These are phyloP conservation scores for Oxyria digyna DNA, from an alignment of 148 eudicot species.

Conservation along the genomic window DNA sequence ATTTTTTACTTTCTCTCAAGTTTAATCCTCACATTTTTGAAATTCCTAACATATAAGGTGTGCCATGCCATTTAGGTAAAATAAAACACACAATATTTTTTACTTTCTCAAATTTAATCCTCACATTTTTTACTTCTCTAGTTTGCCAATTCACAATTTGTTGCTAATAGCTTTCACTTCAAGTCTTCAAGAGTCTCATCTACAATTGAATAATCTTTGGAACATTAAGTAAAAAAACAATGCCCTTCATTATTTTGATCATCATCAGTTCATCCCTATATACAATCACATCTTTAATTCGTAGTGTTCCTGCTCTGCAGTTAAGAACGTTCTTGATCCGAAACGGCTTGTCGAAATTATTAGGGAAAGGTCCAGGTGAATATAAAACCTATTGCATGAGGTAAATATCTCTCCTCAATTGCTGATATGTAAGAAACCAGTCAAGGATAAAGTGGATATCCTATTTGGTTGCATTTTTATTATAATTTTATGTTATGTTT, in stretches of 20 bases:
- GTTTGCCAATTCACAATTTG: too few species aligned
- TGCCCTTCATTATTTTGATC: background rate
- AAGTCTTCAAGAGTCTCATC: too few species aligned
- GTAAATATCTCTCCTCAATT: conserved; percentile 12
- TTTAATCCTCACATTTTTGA: too few species aligned
- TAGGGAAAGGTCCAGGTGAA: conserved; percentile 70
- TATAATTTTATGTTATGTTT: too few species aligned
- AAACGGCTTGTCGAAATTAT: conserved; percentile 70
- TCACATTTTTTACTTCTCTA: too few species aligned
- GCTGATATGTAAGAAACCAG: background rate
- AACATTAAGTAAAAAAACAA: too few species aligned
- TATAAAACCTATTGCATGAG: conserved; percentile 73
- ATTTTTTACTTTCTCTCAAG: too few species aligned
- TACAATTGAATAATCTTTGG: background rate
- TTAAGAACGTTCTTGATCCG: conserved; percentile 84
- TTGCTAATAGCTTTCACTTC: too few species aligned
- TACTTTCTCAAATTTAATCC: background rate
- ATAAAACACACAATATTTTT: background rate
- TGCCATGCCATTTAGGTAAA: background rate
- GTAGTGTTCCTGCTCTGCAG: conserved; percentile 29
- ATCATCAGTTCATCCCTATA: background rate
- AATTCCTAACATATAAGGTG: conserved; percentile 90
- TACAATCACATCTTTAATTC: background rate
- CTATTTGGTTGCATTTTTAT: too few species aligned
- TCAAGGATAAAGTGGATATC: too few species aligned